Evolutionary conservation across 345 rosid genomes (phyloP).

Genomic region (Ceriops decandra): DNA sequence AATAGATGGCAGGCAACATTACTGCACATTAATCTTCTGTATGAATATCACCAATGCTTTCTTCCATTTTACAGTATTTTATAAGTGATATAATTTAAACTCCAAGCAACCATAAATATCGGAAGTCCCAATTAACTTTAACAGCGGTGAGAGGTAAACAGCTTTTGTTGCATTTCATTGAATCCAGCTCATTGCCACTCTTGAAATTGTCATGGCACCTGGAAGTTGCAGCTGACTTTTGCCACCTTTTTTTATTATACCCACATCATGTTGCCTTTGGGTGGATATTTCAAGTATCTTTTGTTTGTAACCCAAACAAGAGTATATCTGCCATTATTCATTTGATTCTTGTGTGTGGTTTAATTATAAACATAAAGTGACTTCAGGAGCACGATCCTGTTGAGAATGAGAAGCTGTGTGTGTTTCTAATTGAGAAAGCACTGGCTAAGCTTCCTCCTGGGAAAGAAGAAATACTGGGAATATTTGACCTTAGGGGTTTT

Average conservation of each 20-base stretch:
- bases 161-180: slow-evolving; percentile 4
- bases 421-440: slow-evolving; percentile 71
- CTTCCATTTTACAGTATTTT: too few species aligned
- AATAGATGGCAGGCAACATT: background rate
- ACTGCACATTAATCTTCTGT: background rate
- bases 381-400: slow-evolving; percentile 59
- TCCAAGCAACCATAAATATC: background rate
- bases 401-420: slow-evolving; percentile 77
- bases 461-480: slow-evolving; percentile 65
- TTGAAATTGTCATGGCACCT: background rate
- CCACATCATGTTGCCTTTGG: background rate
- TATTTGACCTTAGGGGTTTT: slow-evolving; percentile 77
- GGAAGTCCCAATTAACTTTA: background rate
- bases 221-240: background rate
- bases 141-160: background rate
- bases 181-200: background rate
- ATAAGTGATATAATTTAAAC: too few species aligned
- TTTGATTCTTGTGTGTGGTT: slow-evolving; percentile 9
- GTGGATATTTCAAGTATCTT: background rate
- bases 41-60: too few species aligned
- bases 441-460: slow-evolving; percentile 66
- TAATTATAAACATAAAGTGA: slow-evolving; percentile 6
- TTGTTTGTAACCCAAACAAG: background rate
- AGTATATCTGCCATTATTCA: background rate
- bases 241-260: background rate